phyloP scores from a whole-genome alignment of 1,284 basidiomycete genomes.

The Ganoderma lingzhi region DNA sequence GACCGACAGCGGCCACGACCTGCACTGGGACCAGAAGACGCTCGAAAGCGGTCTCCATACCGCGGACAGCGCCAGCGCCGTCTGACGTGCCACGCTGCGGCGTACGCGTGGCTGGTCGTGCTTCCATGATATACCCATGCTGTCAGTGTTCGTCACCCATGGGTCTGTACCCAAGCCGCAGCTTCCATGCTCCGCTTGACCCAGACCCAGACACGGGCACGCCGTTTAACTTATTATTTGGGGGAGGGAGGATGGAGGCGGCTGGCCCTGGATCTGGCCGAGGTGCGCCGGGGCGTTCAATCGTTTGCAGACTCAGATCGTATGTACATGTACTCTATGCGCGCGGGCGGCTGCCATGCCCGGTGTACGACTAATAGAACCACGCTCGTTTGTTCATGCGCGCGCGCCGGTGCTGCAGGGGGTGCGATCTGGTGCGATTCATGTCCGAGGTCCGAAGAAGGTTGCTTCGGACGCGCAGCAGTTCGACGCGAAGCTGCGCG shows the following conservation, averaged over 20 bases:
- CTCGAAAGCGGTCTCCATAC: neutral
- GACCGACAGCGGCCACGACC: neutral
- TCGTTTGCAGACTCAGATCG: conserved; percentile 2
- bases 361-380: conserved; percentile 1
- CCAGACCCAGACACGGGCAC: neutral
- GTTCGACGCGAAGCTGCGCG: neutral
- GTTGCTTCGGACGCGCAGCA: neutral
- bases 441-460: neutral
- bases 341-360: neutral
- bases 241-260: neutral
- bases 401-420: neutral
- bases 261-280: conserved; percentile 6
- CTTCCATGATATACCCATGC: neutral
- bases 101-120: neutral
- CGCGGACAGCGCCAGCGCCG: conserved; percentile 5
- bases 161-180: neutral
- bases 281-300: conserved; percentile 10
- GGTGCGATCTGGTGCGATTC: neutral
- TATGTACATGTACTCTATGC: conserved; percentile 1
- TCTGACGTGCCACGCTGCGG: neutral
- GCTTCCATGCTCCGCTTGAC: neutral
- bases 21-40: conserved; percentile 6
- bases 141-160: neutral
- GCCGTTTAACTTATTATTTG: neutral
- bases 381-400: neutral